Conservation (phyloP, 2,329 filamentous ascomycete genomes). For the Fonsecaea multimorphosa region DNA sequence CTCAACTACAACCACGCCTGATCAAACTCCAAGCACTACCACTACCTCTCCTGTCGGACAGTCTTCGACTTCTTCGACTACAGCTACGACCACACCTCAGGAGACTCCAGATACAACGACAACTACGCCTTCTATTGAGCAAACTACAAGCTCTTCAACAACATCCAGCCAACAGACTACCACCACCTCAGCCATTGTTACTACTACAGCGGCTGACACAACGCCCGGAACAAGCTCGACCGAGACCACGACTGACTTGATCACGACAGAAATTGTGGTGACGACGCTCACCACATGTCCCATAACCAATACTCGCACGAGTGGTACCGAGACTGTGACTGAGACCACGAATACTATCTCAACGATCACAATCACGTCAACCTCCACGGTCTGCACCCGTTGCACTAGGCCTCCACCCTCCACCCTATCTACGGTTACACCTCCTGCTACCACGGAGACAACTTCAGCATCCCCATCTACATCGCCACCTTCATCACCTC, state of each 20-base stretch:
- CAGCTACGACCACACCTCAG: slow-evolving; percentile 12
- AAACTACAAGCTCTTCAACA: slow-evolving; percentile 33
- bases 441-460: slow-evolving; percentile 54
- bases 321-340: slow-evolving; percentile 22
- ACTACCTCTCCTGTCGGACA: slow-evolving; percentile 20
- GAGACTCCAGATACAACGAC: slow-evolving; percentile 22
- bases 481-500: neutral
- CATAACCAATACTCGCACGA: slow-evolving; percentile 29
- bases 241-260: slow-evolving; percentile 17
- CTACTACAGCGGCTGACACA: slow-evolving; percentile 30
- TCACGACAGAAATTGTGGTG: slow-evolving; percentile 26
- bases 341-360: slow-evolving; percentile 25
- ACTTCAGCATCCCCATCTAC: slow-evolving; percentile 25
- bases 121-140: slow-evolving; percentile 1
- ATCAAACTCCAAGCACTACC: slow-evolving; percentile 15
- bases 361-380: slow-evolving; percentile 24
- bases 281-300: slow-evolving; percentile 24
- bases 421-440: slow-evolving; percentile 13
- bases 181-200: slow-evolving; percentile 32
- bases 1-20: slow-evolving; percentile 20
- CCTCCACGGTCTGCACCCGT: slow-evolving; percentile 23
- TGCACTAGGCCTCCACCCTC: slow-evolving; percentile 23
- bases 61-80: slow-evolving; percentile 17
- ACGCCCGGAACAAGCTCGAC: slow-evolving; percentile 8
- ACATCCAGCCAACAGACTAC: slow-evolving; percentile 24